Evolutionary conservation across 2,329 filamentous ascomycete genomes (phyloP).

Genomic region (Lecanosticta acicola): DNA sequence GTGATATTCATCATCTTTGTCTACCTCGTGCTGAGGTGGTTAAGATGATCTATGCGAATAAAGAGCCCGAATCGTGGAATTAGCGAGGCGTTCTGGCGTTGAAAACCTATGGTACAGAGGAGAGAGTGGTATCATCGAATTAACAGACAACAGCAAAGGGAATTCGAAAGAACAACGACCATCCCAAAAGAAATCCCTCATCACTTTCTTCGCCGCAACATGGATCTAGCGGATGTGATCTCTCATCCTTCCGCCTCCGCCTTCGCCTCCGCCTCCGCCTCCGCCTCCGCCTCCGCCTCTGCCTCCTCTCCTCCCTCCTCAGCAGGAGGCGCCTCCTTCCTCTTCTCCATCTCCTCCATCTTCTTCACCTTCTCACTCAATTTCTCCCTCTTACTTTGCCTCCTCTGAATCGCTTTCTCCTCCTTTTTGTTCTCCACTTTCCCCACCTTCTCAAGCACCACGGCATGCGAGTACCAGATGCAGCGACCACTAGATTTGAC

Average conservation of each 20-base stretch:
- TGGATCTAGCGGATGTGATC: no score
- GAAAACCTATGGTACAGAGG: no score
- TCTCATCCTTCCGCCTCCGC: no score
- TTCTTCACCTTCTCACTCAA: slow-evolving; percentile 4
- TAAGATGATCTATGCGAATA: slow-evolving; percentile 52
- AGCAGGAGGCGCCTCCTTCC: background rate
- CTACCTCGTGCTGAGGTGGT: slow-evolving; percentile 80
- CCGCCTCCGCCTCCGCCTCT: no score
- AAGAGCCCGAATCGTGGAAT: background rate
- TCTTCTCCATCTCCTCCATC: slow-evolving; percentile 5
- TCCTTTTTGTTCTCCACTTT: slow-evolving; percentile 6
- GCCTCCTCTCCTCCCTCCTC: no score
- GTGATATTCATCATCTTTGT: slow-evolving; percentile 86
- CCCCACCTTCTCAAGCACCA: slow-evolving; percentile 3
- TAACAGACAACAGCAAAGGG: no score
- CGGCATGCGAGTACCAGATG: slow-evolving; percentile 6
- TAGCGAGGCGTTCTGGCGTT: background rate
- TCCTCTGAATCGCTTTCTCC: background rate
- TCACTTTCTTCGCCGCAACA: no score
- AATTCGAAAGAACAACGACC: no score
- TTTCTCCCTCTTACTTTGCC: slow-evolving; percentile 2
- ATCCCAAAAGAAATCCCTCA: no score
- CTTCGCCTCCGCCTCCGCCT: no score
- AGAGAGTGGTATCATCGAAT: no score
- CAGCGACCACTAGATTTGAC: slow-evolving; percentile 7